These are phyloP conservation scores for Aegilops umbellulata DNA, from an alignment of 176 grass and related monocot species.

Conservation along the genomic window DNA sequence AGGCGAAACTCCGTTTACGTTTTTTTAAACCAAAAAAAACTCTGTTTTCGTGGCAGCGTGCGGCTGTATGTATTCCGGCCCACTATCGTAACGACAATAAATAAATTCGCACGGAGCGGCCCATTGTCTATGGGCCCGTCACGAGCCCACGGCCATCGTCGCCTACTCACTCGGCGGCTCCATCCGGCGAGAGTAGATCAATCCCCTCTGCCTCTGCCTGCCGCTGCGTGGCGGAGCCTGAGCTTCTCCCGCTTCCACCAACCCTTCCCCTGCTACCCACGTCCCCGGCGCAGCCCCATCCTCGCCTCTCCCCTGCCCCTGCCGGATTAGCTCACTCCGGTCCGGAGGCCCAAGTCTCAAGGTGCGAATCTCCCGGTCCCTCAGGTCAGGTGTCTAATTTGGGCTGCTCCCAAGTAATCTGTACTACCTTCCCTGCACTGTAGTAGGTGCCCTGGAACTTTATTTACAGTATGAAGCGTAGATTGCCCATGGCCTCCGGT, in stretches of 20 bases:
- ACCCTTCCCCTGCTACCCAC: neutral
- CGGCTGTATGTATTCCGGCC: no score
- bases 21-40: no score
- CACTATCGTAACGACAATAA: no score
- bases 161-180: constrained; percentile 1
- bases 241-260: neutral
- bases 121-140: neutral
- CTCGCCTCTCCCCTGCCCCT: neutral
- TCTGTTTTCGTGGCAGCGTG: no score
- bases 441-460: neutral
- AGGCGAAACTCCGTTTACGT: no score
- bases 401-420: neutral
- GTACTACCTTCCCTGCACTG: neutral
- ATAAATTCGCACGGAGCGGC: no score
- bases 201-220: neutral
- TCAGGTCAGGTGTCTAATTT: neutral
- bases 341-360: neutral
- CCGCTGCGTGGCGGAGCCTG: neutral
- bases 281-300: neutral
- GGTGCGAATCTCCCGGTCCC: neutral
- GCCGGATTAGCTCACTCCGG: neutral
- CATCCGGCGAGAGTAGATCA: neutral
- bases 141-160: neutral
- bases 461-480: neutral
- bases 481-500: neutral